phyloP scores from a whole-genome alignment of 1,284 basidiomycete genomes.

The Leccinum brunneo-olivaceum region DNA sequence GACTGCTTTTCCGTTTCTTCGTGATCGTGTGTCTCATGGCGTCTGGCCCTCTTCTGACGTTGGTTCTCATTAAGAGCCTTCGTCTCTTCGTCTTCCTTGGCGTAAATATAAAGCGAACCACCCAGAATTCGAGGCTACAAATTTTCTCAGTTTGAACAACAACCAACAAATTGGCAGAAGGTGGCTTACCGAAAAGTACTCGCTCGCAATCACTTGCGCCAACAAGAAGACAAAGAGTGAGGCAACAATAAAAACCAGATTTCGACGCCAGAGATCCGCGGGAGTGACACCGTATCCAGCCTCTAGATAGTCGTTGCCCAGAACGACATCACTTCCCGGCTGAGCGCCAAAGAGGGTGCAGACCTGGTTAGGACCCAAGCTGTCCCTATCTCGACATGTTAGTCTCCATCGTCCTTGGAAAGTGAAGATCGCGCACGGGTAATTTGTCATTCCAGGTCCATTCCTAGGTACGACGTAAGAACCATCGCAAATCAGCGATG shows the following conservation, averaged over 20 bases:
- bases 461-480: constrained; percentile 69
- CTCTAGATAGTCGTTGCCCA: constrained; percentile 55
- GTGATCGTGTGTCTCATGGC: constrained; percentile 27
- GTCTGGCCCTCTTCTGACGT: constrained; percentile 42
- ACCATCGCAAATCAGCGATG: constrained; percentile 62
- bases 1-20: constrained; percentile 19
- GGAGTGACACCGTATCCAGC: constrained; percentile 45
- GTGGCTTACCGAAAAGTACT: constrained; percentile 53
- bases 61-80: constrained; percentile 61
- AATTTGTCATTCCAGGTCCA: constrained; percentile 52
- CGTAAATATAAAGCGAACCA: constrained; percentile 55
- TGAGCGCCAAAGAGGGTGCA: constrained; percentile 61
- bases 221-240: constrained; percentile 67
- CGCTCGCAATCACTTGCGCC: constrained; percentile 54
- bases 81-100: constrained; percentile 64
- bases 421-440: constrained; percentile 48
- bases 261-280: constrained; percentile 55
- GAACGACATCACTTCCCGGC: constrained; percentile 42
- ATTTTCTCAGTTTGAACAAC: not conserved
- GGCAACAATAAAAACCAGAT: constrained; percentile 50
- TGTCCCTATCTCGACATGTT: constrained; percentile 29
- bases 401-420: constrained; percentile 5
- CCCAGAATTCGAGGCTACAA: constrained; percentile 43
- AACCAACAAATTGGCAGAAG: not conserved
- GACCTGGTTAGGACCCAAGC: constrained; percentile 57